Evolutionary conservation across 1,139 yeast species (phyloP), one percentile per base, ranked within the genome.

Genomic region (Debaryomyces subglobosus): DNA sequence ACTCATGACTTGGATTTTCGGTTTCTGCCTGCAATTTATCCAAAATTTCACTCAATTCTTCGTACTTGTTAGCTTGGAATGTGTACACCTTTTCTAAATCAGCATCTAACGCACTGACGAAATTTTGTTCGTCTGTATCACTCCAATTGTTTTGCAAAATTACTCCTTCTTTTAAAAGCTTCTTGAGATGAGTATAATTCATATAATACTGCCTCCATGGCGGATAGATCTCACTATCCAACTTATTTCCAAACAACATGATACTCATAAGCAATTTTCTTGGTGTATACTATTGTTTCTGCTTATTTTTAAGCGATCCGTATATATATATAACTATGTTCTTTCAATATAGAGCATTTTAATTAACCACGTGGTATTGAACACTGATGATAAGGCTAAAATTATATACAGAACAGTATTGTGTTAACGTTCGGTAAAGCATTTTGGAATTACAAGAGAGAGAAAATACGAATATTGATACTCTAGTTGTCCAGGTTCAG

Each of bases 1-100:
- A 79, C 45, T 71, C 68, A 20, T 68, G 60, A 47, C 51, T 62
- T 43, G 57, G 60, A 9, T 60, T 53, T 51, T 72, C 72, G 48
- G 77, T 60, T 69, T 71, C 58, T 12, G 54, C 52, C 64, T 92
- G 97, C 54, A 91, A 72, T 32, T 71, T 74, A 46, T 83, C 77
- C 57, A 92, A 81, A 55, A 79, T 78, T 37, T 79, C 81, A 65
- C 85, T 84, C 58, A 94, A 74, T 53, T 82, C 84, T 50, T 84
- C 83, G 66, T 85, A 94, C 65, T 85, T 85, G 41, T 80, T 70
- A 37, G 80, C 76, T 64, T 92, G 97, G 68, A 94, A 94, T 15
- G 88, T 74, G 68, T 90, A 94, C n/a, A 94, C 98, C 69, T 90
- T 91, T 63, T 92, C 97, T 55, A 94, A 77, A 64, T 92, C 96